Percentiles rank a stretch among this genome's conserved stretches.
Conservation (phyloP, 1,284 basidiomycete genomes). For the Schizophyllum commune region DNA sequence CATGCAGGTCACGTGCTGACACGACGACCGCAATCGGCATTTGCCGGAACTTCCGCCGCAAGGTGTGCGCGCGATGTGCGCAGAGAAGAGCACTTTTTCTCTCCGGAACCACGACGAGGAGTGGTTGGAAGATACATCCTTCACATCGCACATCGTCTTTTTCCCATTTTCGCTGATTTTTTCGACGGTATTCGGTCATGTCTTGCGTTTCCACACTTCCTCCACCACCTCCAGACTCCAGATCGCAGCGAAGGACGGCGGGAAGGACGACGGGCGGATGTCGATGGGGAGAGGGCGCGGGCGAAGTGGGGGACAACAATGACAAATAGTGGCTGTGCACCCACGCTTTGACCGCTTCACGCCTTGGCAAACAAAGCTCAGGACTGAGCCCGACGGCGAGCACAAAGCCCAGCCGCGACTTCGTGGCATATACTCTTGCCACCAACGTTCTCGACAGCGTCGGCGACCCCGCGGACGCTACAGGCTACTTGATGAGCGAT, state of each 20-base stretch:
- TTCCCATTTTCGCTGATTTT: too few species aligned
- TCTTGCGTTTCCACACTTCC: too few species aligned
- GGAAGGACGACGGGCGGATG: not conserved
- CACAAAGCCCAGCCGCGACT: not conserved
- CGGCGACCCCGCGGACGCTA: not conserved
- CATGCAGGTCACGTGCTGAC: not conserved
- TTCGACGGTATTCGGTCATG: too few species aligned
- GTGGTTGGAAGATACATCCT: not conserved
- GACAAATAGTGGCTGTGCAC: not conserved
- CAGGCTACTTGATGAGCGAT: not conserved
- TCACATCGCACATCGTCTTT: too few species aligned
- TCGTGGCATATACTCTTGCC: not conserved
- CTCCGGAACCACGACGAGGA: not conserved
- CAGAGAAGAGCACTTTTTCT: not conserved
- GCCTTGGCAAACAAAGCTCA: not conserved
- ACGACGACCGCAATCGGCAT: not conserved
- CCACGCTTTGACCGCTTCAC: not conserved
- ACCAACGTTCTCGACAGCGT: too few species aligned
- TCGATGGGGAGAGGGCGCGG: not conserved
- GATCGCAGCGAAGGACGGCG: too few species aligned
- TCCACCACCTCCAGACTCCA: too few species aligned
- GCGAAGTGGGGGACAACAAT: not conserved
- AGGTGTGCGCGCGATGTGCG: not conserved
- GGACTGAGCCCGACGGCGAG: not conserved
- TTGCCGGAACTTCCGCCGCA: not conserved